Conservation (phyloP, 2,329 filamentous ascomycete species). For the Hymenoscyphus linearis region DNA sequence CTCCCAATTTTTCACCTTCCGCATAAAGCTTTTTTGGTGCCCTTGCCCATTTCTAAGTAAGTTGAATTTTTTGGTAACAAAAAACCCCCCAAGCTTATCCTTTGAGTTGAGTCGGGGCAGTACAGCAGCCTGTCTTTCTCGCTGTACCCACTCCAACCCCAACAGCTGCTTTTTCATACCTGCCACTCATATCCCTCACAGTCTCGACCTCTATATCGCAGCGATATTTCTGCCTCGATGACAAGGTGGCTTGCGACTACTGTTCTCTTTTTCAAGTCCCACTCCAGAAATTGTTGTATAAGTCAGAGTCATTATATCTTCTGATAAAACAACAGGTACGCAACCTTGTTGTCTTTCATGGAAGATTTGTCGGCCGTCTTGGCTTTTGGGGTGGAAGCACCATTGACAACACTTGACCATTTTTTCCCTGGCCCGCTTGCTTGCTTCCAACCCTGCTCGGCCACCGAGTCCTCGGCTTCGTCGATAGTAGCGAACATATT, state of each 20-base stretch:
- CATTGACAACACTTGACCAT: constrained; percentile 67
- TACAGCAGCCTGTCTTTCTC: not conserved
- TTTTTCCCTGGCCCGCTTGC: constrained; percentile 71
- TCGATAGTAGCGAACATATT: constrained; percentile 71
- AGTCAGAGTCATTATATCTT: constrained; percentile 24
- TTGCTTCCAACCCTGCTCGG: constrained; percentile 78
- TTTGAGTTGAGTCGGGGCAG: not conserved
- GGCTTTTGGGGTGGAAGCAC: constrained; percentile 51
- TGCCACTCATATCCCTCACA: not conserved
- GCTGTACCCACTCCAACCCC: not conserved
- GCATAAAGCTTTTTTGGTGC: not conserved
- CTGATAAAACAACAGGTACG: constrained; percentile 95
- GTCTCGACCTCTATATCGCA: not conserved
- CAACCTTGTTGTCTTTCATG: constrained; percentile 90
- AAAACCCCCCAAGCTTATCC: not conserved
- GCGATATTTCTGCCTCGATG: not conserved
- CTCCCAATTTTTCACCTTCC: not conserved
- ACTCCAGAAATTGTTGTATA: not conserved
- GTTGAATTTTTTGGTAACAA: constrained; percentile 1
- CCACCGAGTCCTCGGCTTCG: constrained; percentile 61
- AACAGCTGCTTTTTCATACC: not conserved
- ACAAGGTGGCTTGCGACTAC: not conserved
- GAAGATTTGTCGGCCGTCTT: constrained; percentile 50
- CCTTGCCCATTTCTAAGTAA: not conserved
- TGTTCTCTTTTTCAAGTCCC: not conserved